Evolutionary conservation across 1,284 basidiomycete species (phyloP).

Genomic region (Ganoderma boninense): DNA sequence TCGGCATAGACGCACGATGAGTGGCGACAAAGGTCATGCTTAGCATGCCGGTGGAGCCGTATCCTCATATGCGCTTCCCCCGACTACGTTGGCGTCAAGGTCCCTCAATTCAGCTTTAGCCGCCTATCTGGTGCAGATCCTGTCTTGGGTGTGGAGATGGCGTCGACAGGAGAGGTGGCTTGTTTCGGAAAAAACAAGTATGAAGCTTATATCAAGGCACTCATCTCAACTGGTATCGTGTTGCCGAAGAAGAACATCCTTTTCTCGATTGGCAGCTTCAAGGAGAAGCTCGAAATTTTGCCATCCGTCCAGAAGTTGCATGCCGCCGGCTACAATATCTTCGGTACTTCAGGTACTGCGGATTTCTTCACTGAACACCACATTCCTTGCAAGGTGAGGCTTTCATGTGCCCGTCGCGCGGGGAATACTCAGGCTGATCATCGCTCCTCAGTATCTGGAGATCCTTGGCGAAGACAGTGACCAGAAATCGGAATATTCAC

Average conservation of each 20-base stretch:
- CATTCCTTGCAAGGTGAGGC: slow-evolving; percentile 81
- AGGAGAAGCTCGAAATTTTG: slow-evolving; percentile 97
- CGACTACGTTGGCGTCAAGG: slow-evolving; percentile 99
- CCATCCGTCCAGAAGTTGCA: slow-evolving; percentile 97
- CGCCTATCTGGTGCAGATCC: slow-evolving; percentile 96
- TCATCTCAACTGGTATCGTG: slow-evolving; percentile 95
- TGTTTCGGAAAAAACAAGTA: slow-evolving; percentile 99
- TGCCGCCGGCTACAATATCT: slow-evolving; percentile 94
- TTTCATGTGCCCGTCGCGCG: slow-evolving; percentile 3
- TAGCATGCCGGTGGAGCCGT: slow-evolving; percentile 87
- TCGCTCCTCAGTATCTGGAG: slow-evolving; percentile 76
- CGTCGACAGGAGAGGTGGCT: slow-evolving; percentile 99
- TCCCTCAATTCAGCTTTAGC: slow-evolving; percentile 98
- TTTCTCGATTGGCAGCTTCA: slow-evolving; percentile 94
- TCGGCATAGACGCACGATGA: slow-evolving; percentile 98
- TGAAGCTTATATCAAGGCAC: slow-evolving; percentile 97
- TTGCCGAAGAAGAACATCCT: slow-evolving; percentile 96
- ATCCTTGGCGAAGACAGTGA: slow-evolving; percentile 81
- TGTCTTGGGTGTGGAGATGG: slow-evolving; percentile 99
- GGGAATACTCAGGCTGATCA: not conserved
- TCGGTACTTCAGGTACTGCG: slow-evolving; percentile 96
- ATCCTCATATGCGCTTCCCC: slow-evolving; percentile 88
- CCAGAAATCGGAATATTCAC: slow-evolving; percentile 95
- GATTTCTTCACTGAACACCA: slow-evolving; percentile 93
- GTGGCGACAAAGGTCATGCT: slow-evolving; percentile 99